Evolutionary conservation across 495 filamentous ascomycete genomes (phyloP).

Genomic region (Aspergillus olivimuriae): DNA sequence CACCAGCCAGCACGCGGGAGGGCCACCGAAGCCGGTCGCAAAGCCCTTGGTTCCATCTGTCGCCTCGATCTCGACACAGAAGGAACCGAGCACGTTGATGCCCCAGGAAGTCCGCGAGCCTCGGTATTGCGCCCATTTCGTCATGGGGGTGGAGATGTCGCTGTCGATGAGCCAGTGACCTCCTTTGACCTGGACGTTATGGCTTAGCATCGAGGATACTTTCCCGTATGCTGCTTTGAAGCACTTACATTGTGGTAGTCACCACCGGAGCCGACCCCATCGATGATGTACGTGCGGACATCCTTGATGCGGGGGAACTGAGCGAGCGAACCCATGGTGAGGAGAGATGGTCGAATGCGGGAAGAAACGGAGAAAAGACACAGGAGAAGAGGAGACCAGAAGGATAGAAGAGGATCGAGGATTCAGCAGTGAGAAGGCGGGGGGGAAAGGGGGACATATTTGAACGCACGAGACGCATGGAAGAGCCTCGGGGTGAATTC

Average conservation of each 20-base stretch:
- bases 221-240: background rate
- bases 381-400: conserved; percentile 4
- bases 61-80: conserved; percentile 87
- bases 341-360: background rate
- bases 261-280: conserved; percentile 81
- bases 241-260: conserved; percentile 81
- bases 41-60: conserved; percentile 87
- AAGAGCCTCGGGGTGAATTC: background rate
- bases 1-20: conserved; percentile 87
- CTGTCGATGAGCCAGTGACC: conserved; percentile 91
- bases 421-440: too few relatives aligned
- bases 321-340: conserved; percentile 29
- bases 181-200: conserved; percentile 52
- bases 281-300: conserved; percentile 73
- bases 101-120: conserved; percentile 87
- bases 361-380: background rate
- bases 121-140: conserved; percentile 79
- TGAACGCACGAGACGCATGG: background rate
- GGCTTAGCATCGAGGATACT: conserved; percentile 2
- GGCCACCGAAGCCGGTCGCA: conserved; percentile 88
- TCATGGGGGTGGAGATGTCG: conserved; percentile 87
- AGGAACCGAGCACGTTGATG: conserved; percentile 90
- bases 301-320: conserved; percentile 60
- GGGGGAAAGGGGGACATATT: conserved; percentile 1
- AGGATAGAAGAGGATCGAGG: background rate